Base-by-base conservation (phyloP, 352 stramenopile species). In the Blastocystis sp. region DNA sequence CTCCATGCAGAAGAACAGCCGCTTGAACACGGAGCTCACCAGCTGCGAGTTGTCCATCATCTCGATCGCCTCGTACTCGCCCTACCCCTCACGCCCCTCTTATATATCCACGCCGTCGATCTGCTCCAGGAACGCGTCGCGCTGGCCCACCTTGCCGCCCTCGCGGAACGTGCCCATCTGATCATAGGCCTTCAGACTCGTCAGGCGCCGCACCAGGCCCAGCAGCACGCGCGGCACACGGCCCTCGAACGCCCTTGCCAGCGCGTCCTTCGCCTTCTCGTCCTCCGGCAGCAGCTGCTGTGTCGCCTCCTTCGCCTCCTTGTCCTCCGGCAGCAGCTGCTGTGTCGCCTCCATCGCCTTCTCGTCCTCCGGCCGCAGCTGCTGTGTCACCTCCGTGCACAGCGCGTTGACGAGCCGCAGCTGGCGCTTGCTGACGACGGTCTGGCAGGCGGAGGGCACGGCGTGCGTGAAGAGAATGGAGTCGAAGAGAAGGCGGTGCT, bases 1-100 rank as follows among this genome's bases (percentile, higher is more conserved):
- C 38, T 68, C 54, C 74, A 82, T 82, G 17, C 42, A 11, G 28
- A 57, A 82, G 28, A 82, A 82, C n/a, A 82, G 48, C 2, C 74
- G 74, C 45, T 82, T 82, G n/a, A 82, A 45, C 28, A 82, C 48
- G 19, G 54, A 34, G 24, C n/a, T 62, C 42, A 28, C 54, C 21
- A 69, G 14, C 2, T 69, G 14, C n/a, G 45, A n/a, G 34, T 62
- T 48, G 7, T 66, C 59, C 21, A 82, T 69, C 52, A 21, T 43
- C n/a, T 82, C 74, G 43, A 82, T 82, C 52, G 14, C 6, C 9
- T 66, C 74, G 59, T 82, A 82, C 1, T 68, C 21, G 7, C 74
- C 74, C 19, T 71, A 71, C 64, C 24, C 42, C 48, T 43, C 64
- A 34, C 14, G 14, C 14, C 64, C 43, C 64, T 71, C 64, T 17